Conservation (phyloP, 129 eudicot genomes). For the Centella asiatica region DNA sequence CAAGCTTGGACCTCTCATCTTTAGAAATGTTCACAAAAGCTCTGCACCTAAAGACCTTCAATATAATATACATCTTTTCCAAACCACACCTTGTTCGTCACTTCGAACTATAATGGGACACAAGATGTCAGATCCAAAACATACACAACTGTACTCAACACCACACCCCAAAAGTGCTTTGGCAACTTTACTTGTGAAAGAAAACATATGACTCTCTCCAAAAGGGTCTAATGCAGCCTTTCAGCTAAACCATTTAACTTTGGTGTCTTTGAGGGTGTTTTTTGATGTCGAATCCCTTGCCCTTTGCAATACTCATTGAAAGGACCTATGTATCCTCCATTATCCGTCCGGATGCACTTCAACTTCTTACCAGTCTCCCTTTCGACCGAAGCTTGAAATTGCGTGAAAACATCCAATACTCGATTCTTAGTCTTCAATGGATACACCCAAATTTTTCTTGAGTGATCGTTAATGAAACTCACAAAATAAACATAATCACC, state of each 20-base stretch:
- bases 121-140: slow-evolving; percentile 4
- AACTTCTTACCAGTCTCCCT: not conserved
- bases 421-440: no score
- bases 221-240: not conserved
- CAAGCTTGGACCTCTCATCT: no score
- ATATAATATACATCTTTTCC: no score
- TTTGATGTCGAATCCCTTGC: not conserved
- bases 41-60: no score
- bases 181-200: slow-evolving; percentile 2
- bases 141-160: not conserved
- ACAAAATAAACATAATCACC: no score
- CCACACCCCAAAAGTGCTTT: not conserved
- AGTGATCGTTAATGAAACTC: no score
- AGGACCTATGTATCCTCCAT: not conserved
- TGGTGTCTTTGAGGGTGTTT: not conserved
- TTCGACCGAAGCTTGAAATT: not conserved
- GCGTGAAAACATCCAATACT: slow-evolving; percentile 6
- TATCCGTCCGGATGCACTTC: not conserved
- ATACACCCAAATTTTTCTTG: no score
- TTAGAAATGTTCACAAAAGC: no score
- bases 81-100: not conserved
- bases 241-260: not conserved
- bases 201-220: not conserved
- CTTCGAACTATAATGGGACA: not conserved
- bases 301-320: not conserved